Conservation (phyloP, 768 basidiomycete genomes). For the Lanmaoa pseudosensibilis region DNA sequence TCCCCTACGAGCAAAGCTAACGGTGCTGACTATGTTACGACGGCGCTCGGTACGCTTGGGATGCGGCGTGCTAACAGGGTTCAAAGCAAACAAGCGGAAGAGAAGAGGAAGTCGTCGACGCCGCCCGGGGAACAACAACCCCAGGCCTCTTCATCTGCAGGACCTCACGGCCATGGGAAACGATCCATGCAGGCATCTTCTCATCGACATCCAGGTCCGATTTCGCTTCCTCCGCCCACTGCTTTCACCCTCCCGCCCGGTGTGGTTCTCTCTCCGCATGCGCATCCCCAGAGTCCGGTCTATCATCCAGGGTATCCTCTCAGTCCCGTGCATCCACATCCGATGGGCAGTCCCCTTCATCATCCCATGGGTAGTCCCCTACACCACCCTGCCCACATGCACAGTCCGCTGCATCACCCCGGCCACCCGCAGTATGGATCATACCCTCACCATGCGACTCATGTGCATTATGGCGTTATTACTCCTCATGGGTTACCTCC, state of each 20-base stretch:
- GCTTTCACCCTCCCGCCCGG: slow-evolving; percentile 43
- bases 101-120: slow-evolving; percentile 18
- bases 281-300: slow-evolving; percentile 39
- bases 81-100: slow-evolving; percentile 24
- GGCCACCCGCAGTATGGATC: slow-evolving; percentile 29
- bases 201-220: slow-evolving; percentile 67
- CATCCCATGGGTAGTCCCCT: slow-evolving; percentile 36
- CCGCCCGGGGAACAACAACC: slow-evolving; percentile 20
- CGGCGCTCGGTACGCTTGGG: slow-evolving; percentile 29
- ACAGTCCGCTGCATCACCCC: slow-evolving; percentile 34
- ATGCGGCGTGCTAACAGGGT: slow-evolving; percentile 30
- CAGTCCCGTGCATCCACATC: slow-evolving; percentile 27
- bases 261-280: slow-evolving; percentile 34
- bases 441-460: slow-evolving; percentile 24
- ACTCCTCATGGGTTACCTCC: slow-evolving; percentile 85
- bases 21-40: slow-evolving; percentile 18
- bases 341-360: slow-evolving; percentile 40
- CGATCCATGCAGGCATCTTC: slow-evolving; percentile 28
- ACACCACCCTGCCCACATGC: slow-evolving; percentile 33
- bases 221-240: slow-evolving; percentile 63
- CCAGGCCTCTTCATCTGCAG: slow-evolving; percentile 8
- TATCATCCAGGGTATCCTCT: slow-evolving; percentile 39
- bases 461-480: slow-evolving; percentile 39
- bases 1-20: slow-evolving; percentile 17
- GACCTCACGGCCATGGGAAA: slow-evolving; percentile 14